Evolutionary conservation across 2,329 filamentous ascomycete genomes (phyloP).

Genomic region (Aureobasidium uvarum): DNA sequence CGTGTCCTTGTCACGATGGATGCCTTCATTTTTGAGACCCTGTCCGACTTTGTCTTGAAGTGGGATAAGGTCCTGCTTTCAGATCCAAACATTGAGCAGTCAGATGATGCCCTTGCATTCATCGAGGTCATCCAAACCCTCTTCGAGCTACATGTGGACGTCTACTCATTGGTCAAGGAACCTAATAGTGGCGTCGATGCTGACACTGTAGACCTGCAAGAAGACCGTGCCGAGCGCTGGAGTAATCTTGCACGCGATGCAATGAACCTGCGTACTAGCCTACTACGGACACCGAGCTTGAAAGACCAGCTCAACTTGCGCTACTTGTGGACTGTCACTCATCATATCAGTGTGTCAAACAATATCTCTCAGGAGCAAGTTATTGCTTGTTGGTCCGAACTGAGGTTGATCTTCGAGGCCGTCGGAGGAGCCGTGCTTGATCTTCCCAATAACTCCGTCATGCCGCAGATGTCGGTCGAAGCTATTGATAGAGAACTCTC

Average conservation of each 20-base stretch:
- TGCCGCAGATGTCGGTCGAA: conserved; percentile 80
- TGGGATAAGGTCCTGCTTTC: conserved; percentile 21
- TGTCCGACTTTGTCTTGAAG: conserved; percentile 9
- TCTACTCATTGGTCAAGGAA: conserved; percentile 62
- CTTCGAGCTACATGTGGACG: conserved; percentile 66
- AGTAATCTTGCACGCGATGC: conserved; percentile 56
- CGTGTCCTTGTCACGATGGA: conserved; percentile 56
- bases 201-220: conserved; percentile 53
- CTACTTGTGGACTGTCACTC: conserved; percentile 65
- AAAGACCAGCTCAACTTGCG: conserved; percentile 51
- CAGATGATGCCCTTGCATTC: conserved; percentile 39
- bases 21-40: conserved; percentile 51
- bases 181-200: conserved; percentile 57
- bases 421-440: conserved; percentile 54
- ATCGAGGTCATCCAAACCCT: conserved; percentile 59
- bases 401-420: conserved; percentile 55
- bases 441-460: conserved; percentile 80
- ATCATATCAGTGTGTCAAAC: conserved; percentile 58
- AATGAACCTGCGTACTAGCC: conserved; percentile 43
- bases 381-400: conserved; percentile 61
- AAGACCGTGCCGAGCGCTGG: conserved; percentile 62
- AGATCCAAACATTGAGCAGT: neutral
- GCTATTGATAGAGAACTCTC: conserved; percentile 88
- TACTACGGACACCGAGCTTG: conserved; percentile 40
- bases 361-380: conserved; percentile 59